Base-by-base conservation (phyloP, 2,329 filamentous ascomycete species). In the Nothophoma quercina region DNA sequence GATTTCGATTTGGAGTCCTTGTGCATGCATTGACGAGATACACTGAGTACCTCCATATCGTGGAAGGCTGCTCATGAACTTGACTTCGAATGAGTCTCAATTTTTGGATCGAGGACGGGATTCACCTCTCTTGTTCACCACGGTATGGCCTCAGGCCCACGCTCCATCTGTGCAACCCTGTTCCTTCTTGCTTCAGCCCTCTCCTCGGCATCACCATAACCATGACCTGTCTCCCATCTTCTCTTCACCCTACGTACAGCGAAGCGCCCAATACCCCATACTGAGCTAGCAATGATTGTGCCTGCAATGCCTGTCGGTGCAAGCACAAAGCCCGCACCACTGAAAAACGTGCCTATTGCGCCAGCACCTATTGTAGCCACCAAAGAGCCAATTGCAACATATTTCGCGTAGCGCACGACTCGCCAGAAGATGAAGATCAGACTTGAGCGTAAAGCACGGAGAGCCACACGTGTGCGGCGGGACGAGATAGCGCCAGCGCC, bases 401-500 rank as follows among this genome's bases (percentile, higher is more conserved):
- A 78, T 51, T 78, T 78, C 18, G 75, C 76, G 42, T 77, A 78
- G 2, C 75, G 68, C 0, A 77, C 67, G 0, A 76, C 55, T 16
- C 74, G 69, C 76, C 76, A 78, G 63, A 78, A 78, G 9, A 74
- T 39, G 62, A 78, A 78, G 44, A 75, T 71, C 28, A 70, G 35
- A 23, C 72, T 54, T 38, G 76, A 78, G 42, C 75, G 74, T 1
- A 70, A 39, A 15, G 67, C 68, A 47, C 73, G 72, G 12, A 78
- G 70, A 35, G 76, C 45, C 10, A 73, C 68, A 53, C 76, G 70
- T 0, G 76, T 77, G 47, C 74, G 74, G 29, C 75, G 66, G 8
- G 64, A 70, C 5, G 63, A 58, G 15, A 73, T 69, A 44, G 68
- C 26, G 59, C 28, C 40, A 7, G 59, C 62, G 13, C 65, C 61